A percentile compares a stretch with the other conserved stretches of the same genome.
These are phyloP conservation scores for Talaromyces sp. DNA, from an alignment of 2,329 filamentous ascomycete species.

Conservation along the genomic window DNA sequence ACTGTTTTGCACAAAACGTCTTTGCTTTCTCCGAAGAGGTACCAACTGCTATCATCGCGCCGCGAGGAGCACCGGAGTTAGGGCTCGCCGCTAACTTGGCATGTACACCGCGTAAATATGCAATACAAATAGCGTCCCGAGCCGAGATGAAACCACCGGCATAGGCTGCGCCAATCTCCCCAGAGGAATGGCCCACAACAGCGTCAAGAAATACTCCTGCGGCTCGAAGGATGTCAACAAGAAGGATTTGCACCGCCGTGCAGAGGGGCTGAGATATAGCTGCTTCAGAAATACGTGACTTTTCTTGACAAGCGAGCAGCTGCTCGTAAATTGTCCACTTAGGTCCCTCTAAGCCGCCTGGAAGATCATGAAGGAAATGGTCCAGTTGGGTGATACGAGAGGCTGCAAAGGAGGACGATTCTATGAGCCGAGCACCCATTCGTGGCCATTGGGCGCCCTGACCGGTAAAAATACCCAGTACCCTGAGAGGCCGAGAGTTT, in stretches of 20 bases:
- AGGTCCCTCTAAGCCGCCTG: neutral
- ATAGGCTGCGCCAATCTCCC: neutral
- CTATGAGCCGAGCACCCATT: neutral
- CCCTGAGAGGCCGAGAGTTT: too few species aligned
- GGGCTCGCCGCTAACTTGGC: neutral
- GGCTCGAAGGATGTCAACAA: neutral
- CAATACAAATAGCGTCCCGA: neutral
- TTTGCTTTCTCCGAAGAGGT: too few species aligned
- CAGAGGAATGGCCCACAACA: neutral
- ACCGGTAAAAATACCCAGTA: conserved; percentile 8
- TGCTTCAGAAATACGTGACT: neutral
- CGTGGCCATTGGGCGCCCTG: conserved; percentile 4
- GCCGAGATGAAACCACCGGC: neutral
- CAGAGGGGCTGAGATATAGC: too few species aligned
- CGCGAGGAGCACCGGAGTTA: neutral
- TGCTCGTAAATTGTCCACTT: neutral
- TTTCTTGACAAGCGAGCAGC: neutral
- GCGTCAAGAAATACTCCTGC: neutral
- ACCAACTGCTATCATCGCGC: neutral
- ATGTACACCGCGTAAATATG: neutral
- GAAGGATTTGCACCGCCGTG: neutral
- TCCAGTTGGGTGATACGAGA: too few species aligned
- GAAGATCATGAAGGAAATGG: neutral
- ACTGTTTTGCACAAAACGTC: too few species aligned
- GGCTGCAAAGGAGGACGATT: too few species aligned